phyloP scores from a whole-genome alignment of 192 early-diverging fungal species.

The Piromyces sp. region DNA sequence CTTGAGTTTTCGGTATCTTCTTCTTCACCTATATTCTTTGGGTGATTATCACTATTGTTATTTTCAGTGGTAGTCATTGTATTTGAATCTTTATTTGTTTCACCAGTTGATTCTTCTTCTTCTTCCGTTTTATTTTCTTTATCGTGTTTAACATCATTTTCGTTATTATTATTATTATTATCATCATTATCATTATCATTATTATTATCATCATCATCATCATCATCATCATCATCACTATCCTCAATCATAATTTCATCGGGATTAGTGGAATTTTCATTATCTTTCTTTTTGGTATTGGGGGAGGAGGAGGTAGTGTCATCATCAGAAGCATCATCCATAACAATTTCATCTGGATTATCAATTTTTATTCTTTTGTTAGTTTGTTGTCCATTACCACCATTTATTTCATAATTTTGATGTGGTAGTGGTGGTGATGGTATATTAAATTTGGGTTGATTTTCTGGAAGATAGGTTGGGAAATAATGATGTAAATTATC shows the following conservation, averaged over 20 bases:
- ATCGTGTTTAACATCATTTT: neutral
- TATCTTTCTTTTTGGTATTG: too few species aligned
- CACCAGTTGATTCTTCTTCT: too few species aligned
- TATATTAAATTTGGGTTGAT: conserved; percentile 6
- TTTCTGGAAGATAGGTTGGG: neutral
- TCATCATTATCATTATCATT: conserved; percentile 1
- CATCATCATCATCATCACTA: conserved; percentile 18
- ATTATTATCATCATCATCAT: conserved; percentile 16
- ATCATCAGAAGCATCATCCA: conserved; percentile 14
- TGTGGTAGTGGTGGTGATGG: conserved; percentile 3
- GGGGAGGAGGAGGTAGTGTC: too few species aligned
- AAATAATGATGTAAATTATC: conserved; percentile 1
- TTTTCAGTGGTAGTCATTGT: neutral
- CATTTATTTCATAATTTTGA: neutral
- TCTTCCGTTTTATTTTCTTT: neutral
- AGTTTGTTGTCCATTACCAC: neutral
- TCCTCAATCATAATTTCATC: conserved; percentile 37
- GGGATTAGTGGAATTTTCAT: conserved; percentile 24
- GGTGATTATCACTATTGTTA: neutral
- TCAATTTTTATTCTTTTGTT: neutral
- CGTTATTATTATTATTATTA: neutral
- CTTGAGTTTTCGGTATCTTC: neutral
- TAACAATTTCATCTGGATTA: conserved; percentile 35
- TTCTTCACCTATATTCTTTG: neutral
- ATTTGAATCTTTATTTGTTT: neutral